phyloP scores from a whole-genome alignment of 768 basidiomycete species.

The Mycena sanguinolenta region DNA sequence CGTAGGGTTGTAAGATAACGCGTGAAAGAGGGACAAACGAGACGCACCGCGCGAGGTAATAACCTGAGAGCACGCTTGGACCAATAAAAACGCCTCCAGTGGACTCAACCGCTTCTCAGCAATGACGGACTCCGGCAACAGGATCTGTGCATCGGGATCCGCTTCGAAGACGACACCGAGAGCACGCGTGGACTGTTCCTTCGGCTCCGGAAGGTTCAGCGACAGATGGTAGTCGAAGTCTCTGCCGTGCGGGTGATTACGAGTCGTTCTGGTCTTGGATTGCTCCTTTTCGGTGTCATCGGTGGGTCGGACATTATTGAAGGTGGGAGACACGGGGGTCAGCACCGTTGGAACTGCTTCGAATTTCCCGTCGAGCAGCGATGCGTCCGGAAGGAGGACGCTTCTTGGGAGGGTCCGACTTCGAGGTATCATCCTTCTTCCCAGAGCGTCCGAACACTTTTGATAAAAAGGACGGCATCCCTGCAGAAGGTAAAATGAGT shows the following conservation, averaged over 20 bases:
- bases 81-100: conserved; percentile 71
- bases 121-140: conserved; percentile 68
- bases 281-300: conserved; percentile 60
- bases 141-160: conserved; percentile 61
- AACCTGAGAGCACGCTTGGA: conserved; percentile 76
- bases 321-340: conserved; percentile 55
- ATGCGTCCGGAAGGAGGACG: conserved; percentile 54
- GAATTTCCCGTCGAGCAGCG: conserved; percentile 80
- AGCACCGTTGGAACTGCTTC: conserved; percentile 72
- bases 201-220: conserved; percentile 69
- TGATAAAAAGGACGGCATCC: conserved; percentile 36
- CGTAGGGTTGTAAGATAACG: conserved; percentile 21
- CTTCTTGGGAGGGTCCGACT: conserved; percentile 49
- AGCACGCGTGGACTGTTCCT: conserved; percentile 60
- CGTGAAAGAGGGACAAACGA: conserved; percentile 6
- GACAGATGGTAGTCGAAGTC: conserved; percentile 65
- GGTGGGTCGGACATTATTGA: conserved; percentile 45
- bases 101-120: conserved; percentile 72
- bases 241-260: conserved; percentile 45
- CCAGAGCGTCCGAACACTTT: conserved; percentile 34
- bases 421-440: conserved; percentile 31
- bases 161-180: conserved; percentile 73
- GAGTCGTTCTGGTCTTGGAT: conserved; percentile 64
- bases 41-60: conserved; percentile 74
- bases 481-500: conserved; percentile 9